phyloP scores from a whole-genome alignment of 2,329 filamentous ascomycete genomes.

The Xylariaceae sp. region DNA sequence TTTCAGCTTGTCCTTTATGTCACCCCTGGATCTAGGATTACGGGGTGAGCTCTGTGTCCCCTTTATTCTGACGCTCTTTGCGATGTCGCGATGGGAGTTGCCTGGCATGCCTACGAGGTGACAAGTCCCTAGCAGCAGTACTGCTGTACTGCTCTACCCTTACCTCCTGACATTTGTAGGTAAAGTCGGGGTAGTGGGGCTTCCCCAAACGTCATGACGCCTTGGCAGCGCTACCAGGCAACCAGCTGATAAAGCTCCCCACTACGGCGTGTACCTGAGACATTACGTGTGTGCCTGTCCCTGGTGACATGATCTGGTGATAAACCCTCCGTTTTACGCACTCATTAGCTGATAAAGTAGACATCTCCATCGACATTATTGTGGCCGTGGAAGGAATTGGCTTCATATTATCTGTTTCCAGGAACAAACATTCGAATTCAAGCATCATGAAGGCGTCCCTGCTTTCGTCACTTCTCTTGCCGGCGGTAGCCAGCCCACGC shows the following conservation, averaged over 20 bases:
- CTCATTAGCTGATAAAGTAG: neutral
- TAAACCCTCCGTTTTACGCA: neutral
- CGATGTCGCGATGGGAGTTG: no score
- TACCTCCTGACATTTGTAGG: no score
- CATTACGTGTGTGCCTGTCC: no score
- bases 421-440: neutral
- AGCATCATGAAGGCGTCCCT: conserved; percentile 41
- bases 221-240: neutral
- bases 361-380: neutral
- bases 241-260: neutral
- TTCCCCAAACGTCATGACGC: neutral
- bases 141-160: no score
- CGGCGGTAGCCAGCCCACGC: conserved; percentile 46
- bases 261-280: no score
- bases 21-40: no score
- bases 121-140: no score
- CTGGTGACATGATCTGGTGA: neutral
- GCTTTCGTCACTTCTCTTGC: conserved; percentile 47
- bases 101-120: no score
- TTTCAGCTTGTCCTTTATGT: no score
- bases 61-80: no score
- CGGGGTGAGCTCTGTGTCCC: no score
- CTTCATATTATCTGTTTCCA: neutral
- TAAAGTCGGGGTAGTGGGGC: neutral
- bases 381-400: neutral